Percentiles rank a stretch among this genome's conserved stretches.
These are phyloP conservation scores for Amphibolis antarctica DNA, from an alignment of 106 monocot species.

Conservation along the genomic window DNA sequence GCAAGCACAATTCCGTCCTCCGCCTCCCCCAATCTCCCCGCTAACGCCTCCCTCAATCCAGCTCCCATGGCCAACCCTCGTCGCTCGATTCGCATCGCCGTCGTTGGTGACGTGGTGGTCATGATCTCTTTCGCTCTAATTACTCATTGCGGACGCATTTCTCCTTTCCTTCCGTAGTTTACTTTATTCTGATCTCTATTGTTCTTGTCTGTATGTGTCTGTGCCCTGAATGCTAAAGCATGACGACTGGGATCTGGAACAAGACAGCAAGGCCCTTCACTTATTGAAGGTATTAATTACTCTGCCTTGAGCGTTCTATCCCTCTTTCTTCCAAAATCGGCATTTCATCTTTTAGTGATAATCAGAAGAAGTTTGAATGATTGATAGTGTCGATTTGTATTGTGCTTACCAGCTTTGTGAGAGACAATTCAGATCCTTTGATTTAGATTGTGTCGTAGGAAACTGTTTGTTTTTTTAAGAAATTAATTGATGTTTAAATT, in stretches of 20 bases:
- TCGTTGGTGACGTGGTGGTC: slow-evolving; percentile 75
- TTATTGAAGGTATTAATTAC: slow-evolving; percentile 52
- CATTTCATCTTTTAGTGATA: no score
- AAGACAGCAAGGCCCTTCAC: slow-evolving; percentile 69
- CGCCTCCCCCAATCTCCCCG: background rate
- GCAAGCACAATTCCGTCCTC: slow-evolving; percentile 1
- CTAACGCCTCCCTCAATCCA: background rate
- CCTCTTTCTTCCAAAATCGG: no score
- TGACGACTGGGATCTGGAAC: slow-evolving; percentile 69
- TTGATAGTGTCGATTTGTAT: no score
- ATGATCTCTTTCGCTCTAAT: background rate
- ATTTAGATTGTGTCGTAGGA: no score
- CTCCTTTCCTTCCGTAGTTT: background rate
- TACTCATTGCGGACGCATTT: no score
- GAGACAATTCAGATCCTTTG: no score
- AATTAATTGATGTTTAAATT: no score
- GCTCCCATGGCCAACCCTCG: slow-evolving; percentile 13
- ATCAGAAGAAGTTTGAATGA: no score
- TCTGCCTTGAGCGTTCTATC: no score
- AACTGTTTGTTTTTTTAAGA: no score
- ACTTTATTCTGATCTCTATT: background rate
- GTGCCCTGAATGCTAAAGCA: slow-evolving; percentile 40
- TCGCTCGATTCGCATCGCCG: slow-evolving; percentile 50
- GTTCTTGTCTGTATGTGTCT: slow-evolving; percentile 2
- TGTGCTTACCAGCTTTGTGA: no score